Conservation (phyloP, 768 basidiomycete species). For the Lentinula edodes region DNA sequence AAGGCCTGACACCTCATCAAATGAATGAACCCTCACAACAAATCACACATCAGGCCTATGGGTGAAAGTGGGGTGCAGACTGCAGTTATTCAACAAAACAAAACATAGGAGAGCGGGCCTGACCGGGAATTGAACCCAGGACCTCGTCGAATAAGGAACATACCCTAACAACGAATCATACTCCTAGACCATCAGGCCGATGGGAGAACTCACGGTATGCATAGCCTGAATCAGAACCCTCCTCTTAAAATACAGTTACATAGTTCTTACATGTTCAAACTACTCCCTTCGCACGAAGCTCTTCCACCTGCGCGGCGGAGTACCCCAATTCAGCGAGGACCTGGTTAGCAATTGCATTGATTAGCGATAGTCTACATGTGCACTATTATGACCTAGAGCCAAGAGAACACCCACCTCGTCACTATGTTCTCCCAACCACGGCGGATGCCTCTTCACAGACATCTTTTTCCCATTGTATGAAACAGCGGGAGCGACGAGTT, state of each 20-base stretch:
- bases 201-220: not conserved
- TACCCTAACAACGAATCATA: conserved; percentile 2
- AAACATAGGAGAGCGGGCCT: not conserved
- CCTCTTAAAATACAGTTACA: not conserved
- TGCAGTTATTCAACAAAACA: not conserved
- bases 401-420: conserved; percentile 44
- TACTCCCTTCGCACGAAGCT: not conserved
- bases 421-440: conserved; percentile 86
- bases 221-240: not conserved
- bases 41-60: no score
- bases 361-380: not conserved
- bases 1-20: no score
- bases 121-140: not conserved
- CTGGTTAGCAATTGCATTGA: not conserved
- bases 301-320: not conserved
- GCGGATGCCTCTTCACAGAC: conserved; percentile 70
- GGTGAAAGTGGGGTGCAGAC: no score
- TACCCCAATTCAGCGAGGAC: not conserved
- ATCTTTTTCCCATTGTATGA: conserved; percentile 78
- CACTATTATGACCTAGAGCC: not conserved
- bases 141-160: not conserved
- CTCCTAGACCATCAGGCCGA: conserved; percentile 4
- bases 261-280: not conserved
- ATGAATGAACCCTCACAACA: no score
- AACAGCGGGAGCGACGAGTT: conserved; percentile 77